A percentile compares a stretch with the other conserved stretches of the same genome.
phyloP scores from a whole-genome alignment of 202 grass and related monocot species.

The Saccharum hybrid region DNA sequence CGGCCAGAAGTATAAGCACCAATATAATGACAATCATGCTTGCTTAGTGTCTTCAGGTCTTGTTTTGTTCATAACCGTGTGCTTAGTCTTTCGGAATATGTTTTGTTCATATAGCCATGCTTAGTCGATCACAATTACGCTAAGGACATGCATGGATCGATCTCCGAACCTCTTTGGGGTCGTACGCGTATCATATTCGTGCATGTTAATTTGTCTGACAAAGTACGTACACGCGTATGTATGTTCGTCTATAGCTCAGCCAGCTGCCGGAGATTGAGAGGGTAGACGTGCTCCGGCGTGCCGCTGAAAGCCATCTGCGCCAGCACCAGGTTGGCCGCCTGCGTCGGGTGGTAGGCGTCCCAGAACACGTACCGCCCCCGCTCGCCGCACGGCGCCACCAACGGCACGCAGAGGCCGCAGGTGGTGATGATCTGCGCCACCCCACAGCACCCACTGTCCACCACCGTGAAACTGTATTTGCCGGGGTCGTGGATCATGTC shows the following conservation, averaged over 20 bases:
- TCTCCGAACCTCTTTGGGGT: too few relatives aligned
- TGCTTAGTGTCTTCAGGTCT: too few relatives aligned
- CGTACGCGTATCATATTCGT: too few relatives aligned
- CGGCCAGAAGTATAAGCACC: too few relatives aligned
- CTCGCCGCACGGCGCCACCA: constrained; percentile 35
- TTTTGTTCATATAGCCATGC: too few relatives aligned
- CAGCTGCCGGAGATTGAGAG: constrained; percentile 59
- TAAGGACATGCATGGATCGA: too few relatives aligned
- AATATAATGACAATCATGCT: too few relatives aligned
- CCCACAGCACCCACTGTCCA: constrained; percentile 51
- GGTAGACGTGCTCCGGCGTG: constrained; percentile 51
- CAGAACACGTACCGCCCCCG: constrained; percentile 53
- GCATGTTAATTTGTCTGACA: too few relatives aligned
- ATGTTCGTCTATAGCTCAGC: background rate
- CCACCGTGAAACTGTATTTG: constrained; percentile 41
- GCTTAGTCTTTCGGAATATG: too few relatives aligned
- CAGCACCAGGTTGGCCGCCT: constrained; percentile 53
- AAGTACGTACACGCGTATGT: too few relatives aligned
- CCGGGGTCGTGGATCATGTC: constrained; percentile 42
- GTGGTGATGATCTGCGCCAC: constrained; percentile 26
- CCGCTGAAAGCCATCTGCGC: constrained; percentile 53
- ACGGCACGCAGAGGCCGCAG: constrained; percentile 25
- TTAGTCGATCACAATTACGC: too few relatives aligned
- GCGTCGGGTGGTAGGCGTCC: constrained; percentile 59
- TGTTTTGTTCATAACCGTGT: too few relatives aligned